A percentile compares a stretch with the other conserved stretches of the same genome.
Evolutionary conservation across 257 asterid genomes (phyloP).

Genomic region (Voacanga thouarsii): DNA sequence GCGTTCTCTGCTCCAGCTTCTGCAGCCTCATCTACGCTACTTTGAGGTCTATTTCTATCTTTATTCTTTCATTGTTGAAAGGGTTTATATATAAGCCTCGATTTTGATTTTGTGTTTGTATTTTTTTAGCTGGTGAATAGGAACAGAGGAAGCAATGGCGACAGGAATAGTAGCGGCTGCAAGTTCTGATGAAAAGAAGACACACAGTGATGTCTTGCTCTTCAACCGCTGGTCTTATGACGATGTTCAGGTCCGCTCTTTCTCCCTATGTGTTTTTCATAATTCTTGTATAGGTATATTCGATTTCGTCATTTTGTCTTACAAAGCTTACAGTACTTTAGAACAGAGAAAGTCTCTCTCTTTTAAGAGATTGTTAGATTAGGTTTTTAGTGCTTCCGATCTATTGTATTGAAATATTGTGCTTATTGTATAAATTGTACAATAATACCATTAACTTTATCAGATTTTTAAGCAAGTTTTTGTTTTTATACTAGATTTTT

Average conservation of each 20-base stretch:
- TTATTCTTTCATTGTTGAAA: neutral
- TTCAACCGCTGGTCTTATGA: constrained; percentile 72
- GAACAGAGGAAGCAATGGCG: constrained; percentile 33
- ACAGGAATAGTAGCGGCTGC: constrained; percentile 21
- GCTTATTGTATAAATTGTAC: no score
- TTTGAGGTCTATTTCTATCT: neutral
- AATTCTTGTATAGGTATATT: neutral
- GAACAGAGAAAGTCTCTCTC: neutral
- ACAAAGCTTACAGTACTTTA: neutral
- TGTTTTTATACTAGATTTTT: no score
- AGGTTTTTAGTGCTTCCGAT: neutral
- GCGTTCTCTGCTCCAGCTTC: neutral
- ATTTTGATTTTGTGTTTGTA: neutral
- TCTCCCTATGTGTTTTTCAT: no score
- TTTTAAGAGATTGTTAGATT: no score
- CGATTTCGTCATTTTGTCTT: neutral
- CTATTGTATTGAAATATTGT: no score
- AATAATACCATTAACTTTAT: no score
- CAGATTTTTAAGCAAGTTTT: no score
- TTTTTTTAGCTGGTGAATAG: constrained; percentile 7
- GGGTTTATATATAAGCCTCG: neutral
- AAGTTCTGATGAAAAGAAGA: constrained; percentile 27
- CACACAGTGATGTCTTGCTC: constrained; percentile 44
- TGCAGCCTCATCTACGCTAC: neutral
- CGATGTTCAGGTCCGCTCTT: constrained; percentile 47